phyloP scores from a whole-genome alignment of 164 flowering plant species.

The Pachysandra terminalis region DNA sequence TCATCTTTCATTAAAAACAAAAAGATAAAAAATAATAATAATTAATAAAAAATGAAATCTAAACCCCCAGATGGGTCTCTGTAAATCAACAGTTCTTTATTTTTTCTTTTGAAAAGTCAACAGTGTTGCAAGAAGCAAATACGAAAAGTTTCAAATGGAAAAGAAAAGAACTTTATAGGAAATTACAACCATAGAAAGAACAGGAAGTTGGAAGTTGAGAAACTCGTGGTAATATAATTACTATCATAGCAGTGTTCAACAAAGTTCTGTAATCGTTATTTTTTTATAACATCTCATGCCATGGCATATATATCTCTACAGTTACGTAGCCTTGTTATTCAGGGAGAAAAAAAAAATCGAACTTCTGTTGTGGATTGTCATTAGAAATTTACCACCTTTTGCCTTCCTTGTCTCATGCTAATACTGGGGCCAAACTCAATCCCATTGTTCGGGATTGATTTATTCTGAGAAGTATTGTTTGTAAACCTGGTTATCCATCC shows the following conservation, averaged over 20 bases:
- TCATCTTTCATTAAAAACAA: too few species aligned
- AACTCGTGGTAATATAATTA: too few species aligned
- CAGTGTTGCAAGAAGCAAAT: not conserved
- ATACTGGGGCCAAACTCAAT: not conserved
- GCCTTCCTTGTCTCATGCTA: not conserved
- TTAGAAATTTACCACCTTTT: not conserved
- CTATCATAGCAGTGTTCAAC: too few species aligned
- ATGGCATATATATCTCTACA: not conserved
- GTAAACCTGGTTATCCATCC: not conserved
- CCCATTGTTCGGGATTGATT: not conserved
- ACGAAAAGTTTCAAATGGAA: too few species aligned
- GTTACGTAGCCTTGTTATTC: not conserved
- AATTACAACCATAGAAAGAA: not conserved
- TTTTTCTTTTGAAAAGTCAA: not conserved
- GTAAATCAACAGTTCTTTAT: not conserved
- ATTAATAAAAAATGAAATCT: too few species aligned
- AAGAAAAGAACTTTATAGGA: not conserved
- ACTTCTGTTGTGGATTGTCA: not conserved
- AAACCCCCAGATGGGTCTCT: not conserved
- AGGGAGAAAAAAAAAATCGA: not conserved
- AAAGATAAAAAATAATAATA: too few species aligned
- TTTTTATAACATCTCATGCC: not conserved
- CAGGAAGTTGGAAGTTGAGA: not conserved
- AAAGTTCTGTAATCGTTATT: too few species aligned
- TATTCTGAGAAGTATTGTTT: not conserved